A percentile compares a stretch with the other conserved stretches of the same genome.
phyloP scores from a whole-genome alignment of 352 stramenopile species.

The Phytopythium kandeliae region DNA sequence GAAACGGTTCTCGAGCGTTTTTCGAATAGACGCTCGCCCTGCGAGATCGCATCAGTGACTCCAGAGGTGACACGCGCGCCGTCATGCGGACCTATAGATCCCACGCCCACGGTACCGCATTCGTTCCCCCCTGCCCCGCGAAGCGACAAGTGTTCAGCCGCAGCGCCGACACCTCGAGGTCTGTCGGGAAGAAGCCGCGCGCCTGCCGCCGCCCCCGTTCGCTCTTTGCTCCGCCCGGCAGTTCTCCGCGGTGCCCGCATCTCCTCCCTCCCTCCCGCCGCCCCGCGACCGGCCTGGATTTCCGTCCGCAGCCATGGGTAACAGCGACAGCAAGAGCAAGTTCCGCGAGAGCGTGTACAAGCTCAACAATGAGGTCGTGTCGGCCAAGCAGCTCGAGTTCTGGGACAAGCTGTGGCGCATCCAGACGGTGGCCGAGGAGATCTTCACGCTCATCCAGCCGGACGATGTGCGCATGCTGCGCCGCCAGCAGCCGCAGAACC shows the following conservation, averaged over 20 bases:
- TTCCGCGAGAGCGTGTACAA: slow-evolving; percentile 90
- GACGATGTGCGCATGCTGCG: slow-evolving; percentile 87
- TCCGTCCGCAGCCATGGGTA: slow-evolving; percentile 43
- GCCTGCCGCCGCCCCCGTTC: too few species aligned
- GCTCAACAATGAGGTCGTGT: slow-evolving; percentile 86
- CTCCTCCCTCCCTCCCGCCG: background rate
- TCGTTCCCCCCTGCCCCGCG: background rate
- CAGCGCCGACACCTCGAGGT: background rate
- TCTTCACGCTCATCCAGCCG: slow-evolving; percentile 87
- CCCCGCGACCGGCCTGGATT: too few species aligned
- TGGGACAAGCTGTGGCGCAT: slow-evolving; percentile 89
- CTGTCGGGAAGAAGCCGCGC: slow-evolving; percentile 3
- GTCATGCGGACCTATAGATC: background rate
- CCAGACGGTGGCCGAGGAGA: slow-evolving; percentile 82
- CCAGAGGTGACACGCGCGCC: background rate
- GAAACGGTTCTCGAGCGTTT: background rate
- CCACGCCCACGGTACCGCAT: background rate
- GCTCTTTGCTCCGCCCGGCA: too few species aligned
- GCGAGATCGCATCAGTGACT: background rate
- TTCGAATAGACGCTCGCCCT: background rate
- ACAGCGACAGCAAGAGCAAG: slow-evolving; percentile 90
- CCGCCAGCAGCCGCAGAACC: slow-evolving; percentile 73
- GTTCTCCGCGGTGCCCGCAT: too few species aligned
- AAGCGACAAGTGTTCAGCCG: slow-evolving; percentile 3
- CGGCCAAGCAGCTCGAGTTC: slow-evolving; percentile 84